phyloP scores from a whole-genome alignment of 2,329 filamentous ascomycete species.

The Aureobasidium melanogenum region DNA sequence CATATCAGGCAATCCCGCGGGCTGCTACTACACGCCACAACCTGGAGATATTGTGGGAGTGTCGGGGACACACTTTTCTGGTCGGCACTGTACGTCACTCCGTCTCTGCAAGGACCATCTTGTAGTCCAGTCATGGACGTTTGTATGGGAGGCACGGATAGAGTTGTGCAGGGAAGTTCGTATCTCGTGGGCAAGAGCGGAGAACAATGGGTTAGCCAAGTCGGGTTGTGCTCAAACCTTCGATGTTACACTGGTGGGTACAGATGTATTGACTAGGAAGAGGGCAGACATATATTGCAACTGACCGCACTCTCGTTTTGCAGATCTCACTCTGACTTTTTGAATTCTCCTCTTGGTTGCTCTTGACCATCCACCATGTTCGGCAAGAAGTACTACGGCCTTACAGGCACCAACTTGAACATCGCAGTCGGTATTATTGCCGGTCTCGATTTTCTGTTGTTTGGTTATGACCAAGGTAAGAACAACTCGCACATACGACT shows the following conservation, averaged over 20 bases:
- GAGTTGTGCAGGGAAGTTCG: background rate
- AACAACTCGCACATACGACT: background rate
- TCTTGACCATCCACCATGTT: slow-evolving; percentile 1
- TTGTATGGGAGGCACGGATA: background rate
- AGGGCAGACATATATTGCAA: background rate
- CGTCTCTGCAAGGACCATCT: background rate
- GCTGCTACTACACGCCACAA: background rate
- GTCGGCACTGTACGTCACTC: background rate
- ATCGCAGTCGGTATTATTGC: slow-evolving; percentile 36
- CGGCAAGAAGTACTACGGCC: slow-evolving; percentile 28
- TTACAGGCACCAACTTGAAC: slow-evolving; percentile 33
- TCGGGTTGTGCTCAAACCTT: background rate
- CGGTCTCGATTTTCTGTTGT: slow-evolving; percentile 32
- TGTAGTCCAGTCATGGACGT: background rate
- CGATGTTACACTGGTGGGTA: background rate
- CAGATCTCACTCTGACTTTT: background rate
- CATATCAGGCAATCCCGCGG: background rate
- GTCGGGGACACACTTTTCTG: background rate
- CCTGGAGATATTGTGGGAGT: slow-evolving; percentile 3
- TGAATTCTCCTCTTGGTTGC: background rate
- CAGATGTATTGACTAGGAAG: background rate
- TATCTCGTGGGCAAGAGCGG: background rate
- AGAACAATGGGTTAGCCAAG: background rate
- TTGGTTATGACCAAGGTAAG: slow-evolving; percentile 28
- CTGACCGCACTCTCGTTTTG: background rate